Evolutionary conservation across 1,284 basidiomycete genomes (phyloP).

Genomic region (Ustilago trichophora): DNA sequence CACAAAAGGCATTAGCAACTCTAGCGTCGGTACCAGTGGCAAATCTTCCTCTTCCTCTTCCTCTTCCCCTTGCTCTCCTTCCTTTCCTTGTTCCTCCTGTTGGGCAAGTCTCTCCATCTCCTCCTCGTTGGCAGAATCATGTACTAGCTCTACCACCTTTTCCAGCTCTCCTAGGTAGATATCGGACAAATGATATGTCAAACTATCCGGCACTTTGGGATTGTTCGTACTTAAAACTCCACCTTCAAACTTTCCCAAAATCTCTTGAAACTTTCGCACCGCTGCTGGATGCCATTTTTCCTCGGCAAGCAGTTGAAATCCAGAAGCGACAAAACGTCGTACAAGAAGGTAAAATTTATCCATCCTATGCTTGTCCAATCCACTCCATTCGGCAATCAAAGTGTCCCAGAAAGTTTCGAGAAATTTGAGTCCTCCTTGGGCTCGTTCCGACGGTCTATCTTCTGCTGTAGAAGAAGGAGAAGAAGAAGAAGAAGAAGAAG

Average conservation of each 20-base stretch:
- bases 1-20: slow-evolving; percentile 76
- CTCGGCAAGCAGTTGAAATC: slow-evolving; percentile 80
- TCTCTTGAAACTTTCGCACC: slow-evolving; percentile 14
- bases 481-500: too few species aligned
- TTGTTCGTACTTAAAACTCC: slow-evolving; percentile 68
- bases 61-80: slow-evolving; percentile 1
- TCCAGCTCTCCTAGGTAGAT: slow-evolving; percentile 91
- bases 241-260: slow-evolving; percentile 19
- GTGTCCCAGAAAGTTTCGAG: slow-evolving; percentile 89
- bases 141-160: slow-evolving; percentile 70
- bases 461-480: background rate
- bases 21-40: slow-evolving; percentile 70
- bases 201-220: slow-evolving; percentile 77
- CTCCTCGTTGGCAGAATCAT: background rate
- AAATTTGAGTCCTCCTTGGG: slow-evolving; percentile 76
- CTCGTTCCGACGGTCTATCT: slow-evolving; percentile 1
- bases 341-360: slow-evolving; percentile 98
- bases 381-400: slow-evolving; percentile 87
- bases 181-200: slow-evolving; percentile 79
- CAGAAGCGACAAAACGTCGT: slow-evolving; percentile 83
- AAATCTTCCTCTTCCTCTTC: slow-evolving; percentile 20
- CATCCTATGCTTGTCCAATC: slow-evolving; percentile 79
- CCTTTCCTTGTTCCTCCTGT: background rate
- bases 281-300: slow-evolving; percentile 74
- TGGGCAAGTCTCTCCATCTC: too few species aligned